phyloP scores from a whole-genome alignment of 768 basidiomycete species.

The Kwoniella mangroviensis region DNA sequence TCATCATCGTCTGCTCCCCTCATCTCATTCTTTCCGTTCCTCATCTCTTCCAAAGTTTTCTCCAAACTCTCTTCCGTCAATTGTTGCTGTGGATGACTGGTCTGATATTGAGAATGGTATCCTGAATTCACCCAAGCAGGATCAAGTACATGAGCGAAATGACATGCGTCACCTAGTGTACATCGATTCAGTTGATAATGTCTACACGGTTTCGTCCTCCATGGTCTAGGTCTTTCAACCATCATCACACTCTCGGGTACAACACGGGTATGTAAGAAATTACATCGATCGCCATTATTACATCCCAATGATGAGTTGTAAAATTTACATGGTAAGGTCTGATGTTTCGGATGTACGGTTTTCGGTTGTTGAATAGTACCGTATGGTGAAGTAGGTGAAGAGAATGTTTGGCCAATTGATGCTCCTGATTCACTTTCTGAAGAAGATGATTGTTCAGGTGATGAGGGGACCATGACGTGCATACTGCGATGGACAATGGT shows the following conservation, averaged over 20 bases:
- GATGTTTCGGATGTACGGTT: constrained; percentile 28
- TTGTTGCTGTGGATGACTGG: neutral
- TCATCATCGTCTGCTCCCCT: constrained; percentile 28
- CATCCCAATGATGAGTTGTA: constrained; percentile 55
- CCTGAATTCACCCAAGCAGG: constrained; percentile 24
- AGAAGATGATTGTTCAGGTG: constrained; percentile 23
- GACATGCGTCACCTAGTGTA: constrained; percentile 52
- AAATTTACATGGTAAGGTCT: constrained; percentile 48
- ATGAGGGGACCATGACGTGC: constrained; percentile 25
- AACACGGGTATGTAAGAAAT: constrained; percentile 52
- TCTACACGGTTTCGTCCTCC: constrained; percentile 50
- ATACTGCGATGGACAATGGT: constrained; percentile 22
- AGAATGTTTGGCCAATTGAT: neutral
- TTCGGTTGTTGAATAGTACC: neutral
- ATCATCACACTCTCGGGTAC: constrained; percentile 44
- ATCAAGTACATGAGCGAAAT: constrained; percentile 54
- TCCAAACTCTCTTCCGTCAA: constrained; percentile 33
- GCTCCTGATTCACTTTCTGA: constrained; percentile 2
- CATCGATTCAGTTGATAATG: constrained; percentile 52
- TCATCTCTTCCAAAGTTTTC: constrained; percentile 26
- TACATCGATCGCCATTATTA: constrained; percentile 41
- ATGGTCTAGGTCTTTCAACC: constrained; percentile 51
- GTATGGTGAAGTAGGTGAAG: neutral
- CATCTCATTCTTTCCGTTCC: neutral
- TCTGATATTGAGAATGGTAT: neutral